Base-by-base conservation (phyloP, 164 flowering plant genomes). In the Magnolia changhungtana region DNA sequence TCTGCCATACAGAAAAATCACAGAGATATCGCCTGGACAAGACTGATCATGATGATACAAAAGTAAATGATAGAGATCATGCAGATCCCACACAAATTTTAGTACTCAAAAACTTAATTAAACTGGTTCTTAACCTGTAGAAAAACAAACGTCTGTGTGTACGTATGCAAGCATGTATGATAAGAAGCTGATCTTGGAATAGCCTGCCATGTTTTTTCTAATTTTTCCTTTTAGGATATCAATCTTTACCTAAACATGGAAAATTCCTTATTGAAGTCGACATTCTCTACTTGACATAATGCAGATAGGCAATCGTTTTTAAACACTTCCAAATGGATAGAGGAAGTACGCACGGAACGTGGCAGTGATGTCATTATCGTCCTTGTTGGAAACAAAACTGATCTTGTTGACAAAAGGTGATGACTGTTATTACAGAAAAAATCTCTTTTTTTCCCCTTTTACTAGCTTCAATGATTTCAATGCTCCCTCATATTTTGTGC, bases 321-420 rank as follows among this genome's bases (percentile, higher is more conserved):
- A 81, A 93, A 86, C 86, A 90, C 97, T 63, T 78, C 86, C 66
- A 92, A 88, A 82, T 93, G 98, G 98, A 86, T 91, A 24, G 96
- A 93, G 81, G 96, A 93, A 84, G 96, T 92, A 21, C 95, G 94
- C 1, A 90, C 91, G 7, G 97, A 93, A 76, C 84, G 95, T 72
- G 98, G 98, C 50, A 85, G 87, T 75, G 98, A 93, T 89, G 97
- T 93, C 68, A 92, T 93, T 66, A 92, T 93, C 71, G 95, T 92
- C 45, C 91, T 93, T 74, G 98, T 93, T 24, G 98, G 94, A 31
- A 93, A 93, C 86, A 93, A 92, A 85, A 93, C 98, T 11, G 97
- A 93, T 85, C 92, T 93, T 72, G 94, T 92, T 50, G 98, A 93
- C 23, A 93, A 93, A 82, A 88, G 98, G 95, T 92, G 69, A 71